Percentiles rank a stretch among this genome's conserved stretches.
phyloP scores from a whole-genome alignment of 352 stramenopile genomes.

The Thalassiosira pacifica region DNA sequence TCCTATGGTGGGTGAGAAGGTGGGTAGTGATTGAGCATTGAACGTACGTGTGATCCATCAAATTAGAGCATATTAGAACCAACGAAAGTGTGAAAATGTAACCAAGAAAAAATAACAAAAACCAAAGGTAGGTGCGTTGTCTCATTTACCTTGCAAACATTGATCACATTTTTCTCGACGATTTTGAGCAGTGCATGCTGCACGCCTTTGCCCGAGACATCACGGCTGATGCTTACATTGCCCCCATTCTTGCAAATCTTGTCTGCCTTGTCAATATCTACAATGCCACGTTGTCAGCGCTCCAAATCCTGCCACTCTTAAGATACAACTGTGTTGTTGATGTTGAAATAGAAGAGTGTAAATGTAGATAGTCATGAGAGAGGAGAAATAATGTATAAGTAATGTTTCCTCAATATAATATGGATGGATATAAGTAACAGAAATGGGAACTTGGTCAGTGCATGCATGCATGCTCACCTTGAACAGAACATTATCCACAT shows the following conservation, averaged over 20 bases:
- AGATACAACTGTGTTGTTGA: slow-evolving; percentile 90
- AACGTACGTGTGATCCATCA: too few relatives aligned
- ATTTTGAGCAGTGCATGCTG: slow-evolving; percentile 99
- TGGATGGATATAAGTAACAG: not conserved
- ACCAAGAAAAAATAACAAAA: not conserved
- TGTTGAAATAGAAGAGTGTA: not conserved
- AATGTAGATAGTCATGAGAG: not conserved
- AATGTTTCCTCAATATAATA: too few relatives aligned
- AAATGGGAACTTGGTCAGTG: not conserved
- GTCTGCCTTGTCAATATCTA: slow-evolving; percentile 99
- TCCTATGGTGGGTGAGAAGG: slow-evolving; percentile 55
- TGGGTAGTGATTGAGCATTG: slow-evolving; percentile 18
- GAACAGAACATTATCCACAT: slow-evolving; percentile 98
- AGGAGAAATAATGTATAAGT: not conserved
- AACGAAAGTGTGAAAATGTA: not conserved
- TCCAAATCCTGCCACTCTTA: slow-evolving; percentile 95
- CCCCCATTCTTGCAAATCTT: slow-evolving; percentile 92
- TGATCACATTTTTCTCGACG: slow-evolving; percentile 96
- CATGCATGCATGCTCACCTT: slow-evolving; percentile 82
- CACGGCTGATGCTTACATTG: slow-evolving; percentile 93
- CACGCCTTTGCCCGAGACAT: slow-evolving; percentile 98
- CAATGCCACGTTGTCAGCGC: slow-evolving; percentile 95
- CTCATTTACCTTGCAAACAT: slow-evolving; percentile 95
- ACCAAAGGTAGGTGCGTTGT: too few relatives aligned
- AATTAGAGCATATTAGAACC: not conserved